phyloP scores from a whole-genome alignment of 176 grass and related monocot genomes.

The Oryza glumipatula region DNA sequence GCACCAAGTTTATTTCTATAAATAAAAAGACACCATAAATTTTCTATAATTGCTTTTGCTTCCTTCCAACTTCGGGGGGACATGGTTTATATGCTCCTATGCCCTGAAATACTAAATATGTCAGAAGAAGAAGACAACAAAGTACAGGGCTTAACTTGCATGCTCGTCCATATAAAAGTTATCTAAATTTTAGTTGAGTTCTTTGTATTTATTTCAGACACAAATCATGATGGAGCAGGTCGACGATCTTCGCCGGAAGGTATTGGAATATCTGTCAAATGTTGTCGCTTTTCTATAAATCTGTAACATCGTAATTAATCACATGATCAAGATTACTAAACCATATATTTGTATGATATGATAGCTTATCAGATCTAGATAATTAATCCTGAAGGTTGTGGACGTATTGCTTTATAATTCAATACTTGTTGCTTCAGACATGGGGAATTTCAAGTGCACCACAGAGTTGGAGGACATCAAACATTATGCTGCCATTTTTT shows the following conservation, averaged over 20 bases:
- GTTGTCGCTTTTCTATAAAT: not conserved
- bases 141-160: not conserved
- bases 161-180: not conserved
- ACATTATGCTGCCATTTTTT: not conserved
- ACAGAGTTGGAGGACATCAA: not conserved
- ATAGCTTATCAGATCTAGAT: not conserved
- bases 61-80: not conserved
- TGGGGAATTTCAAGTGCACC: not conserved
- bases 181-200: not conserved
- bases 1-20: not conserved
- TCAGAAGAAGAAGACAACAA: not conserved
- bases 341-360: not conserved
- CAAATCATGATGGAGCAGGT: slow-evolving; percentile 76
- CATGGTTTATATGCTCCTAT: not conserved
- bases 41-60: not conserved
- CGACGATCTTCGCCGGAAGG: slow-evolving; percentile 69
- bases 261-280: not conserved
- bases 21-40: not conserved
- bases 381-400: not conserved
- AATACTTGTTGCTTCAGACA: not conserved
- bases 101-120: not conserved
- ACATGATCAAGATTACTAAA: not conserved
- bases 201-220: slow-evolving; percentile 47
- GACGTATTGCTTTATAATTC: not conserved
- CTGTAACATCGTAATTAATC: not conserved